Base-by-base conservation (phyloP, 1,284 basidiomycete species). In the Ustilago cynodontis region DNA sequence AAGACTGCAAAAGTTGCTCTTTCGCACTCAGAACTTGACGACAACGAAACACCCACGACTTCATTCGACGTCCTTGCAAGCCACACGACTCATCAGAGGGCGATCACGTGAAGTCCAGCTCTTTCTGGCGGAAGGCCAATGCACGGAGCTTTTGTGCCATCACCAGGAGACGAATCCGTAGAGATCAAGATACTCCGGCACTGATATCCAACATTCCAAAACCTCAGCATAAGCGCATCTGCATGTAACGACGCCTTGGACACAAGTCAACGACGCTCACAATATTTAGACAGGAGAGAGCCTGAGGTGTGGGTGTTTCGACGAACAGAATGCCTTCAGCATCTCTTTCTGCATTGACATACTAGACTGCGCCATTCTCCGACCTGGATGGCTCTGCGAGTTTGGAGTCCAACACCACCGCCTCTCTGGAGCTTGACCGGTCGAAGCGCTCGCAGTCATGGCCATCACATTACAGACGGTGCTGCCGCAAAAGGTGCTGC, bases 391-490 rank as follows among this genome's bases (percentile, higher is more conserved):
- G 24, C 4, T 49, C 22, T 1, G 22, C 13, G 22, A 14, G 13
- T 26, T n/a, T 5, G 20, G 24, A 13, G 47, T 14, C 28, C 47
- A 13, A 26, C 45, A 47, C 22, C 53, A 43, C 53, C 11, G 53
- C 13, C 13, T n/a, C 16, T 33, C 8, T 18, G 26, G 33, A 54
- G 10, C 13, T 39, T 22, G 18, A 28, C 20, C 6, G 26, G 39
- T n/a, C 18, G 0, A 20, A 39, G 13, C 45, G 16, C 20, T 13
- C 33, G 47, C 28, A 14, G 55, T 31, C 24, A 76, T 76, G 73
- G 64, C 68, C 4, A 71, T 67, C 60, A 65, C 73, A 18, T 35
- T 76, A 22, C 68, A 76, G 52, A 71, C 59, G 8, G 65, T 71
- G 50, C 47, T 76, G 22, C 65, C 73, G 26, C 65, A 62, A 24